Percentiles rank a stretch among this genome's conserved stretches.
These are phyloP conservation scores for Coemansia sp. DNA, from an alignment of 192 early-diverging fungal genomes.

Conservation along the genomic window DNA sequence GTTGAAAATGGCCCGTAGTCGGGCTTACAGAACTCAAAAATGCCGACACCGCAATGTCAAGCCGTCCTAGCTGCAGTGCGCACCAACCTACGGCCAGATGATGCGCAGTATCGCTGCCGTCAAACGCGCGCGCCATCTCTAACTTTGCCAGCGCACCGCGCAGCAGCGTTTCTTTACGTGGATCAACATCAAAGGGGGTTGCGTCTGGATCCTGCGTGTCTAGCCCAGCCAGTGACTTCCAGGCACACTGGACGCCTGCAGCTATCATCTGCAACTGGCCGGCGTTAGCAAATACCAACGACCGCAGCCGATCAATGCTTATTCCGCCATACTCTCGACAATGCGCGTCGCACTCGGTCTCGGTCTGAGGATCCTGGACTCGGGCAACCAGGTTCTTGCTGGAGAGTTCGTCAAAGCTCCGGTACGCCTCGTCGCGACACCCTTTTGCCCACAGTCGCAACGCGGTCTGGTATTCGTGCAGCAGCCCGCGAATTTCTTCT, in stretches of 20 bases:
- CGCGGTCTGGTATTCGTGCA: constrained; percentile 25
- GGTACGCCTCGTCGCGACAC: constrained; percentile 6
- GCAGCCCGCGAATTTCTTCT: constrained; percentile 20
- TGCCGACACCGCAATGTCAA: constrained; percentile 23
- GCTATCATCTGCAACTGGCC: constrained; percentile 8
- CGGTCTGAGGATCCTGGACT: constrained; percentile 15
- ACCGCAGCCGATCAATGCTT: constrained; percentile 19
- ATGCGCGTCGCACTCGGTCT: constrained; percentile 38
- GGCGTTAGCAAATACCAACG: constrained; percentile 16
- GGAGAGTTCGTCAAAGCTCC: constrained; percentile 9
- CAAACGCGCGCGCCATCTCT: constrained; percentile 14
- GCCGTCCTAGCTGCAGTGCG: constrained; percentile 23
- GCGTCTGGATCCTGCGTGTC: neutral
- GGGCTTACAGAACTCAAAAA: constrained; percentile 6
- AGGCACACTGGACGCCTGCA: neutral
- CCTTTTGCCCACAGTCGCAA: constrained; percentile 23
- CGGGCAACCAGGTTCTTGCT: constrained; percentile 5
- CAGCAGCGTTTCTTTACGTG: neutral
- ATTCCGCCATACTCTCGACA: constrained; percentile 39
- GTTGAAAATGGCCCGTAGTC: no score
- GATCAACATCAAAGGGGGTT: neutral
- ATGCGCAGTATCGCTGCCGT: constrained; percentile 2
- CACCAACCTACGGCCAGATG: constrained; percentile 31
- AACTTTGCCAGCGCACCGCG: constrained; percentile 7
- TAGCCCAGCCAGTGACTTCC: neutral